These are phyloP conservation scores for Acacia crassicarpa DNA, from an alignment of 306 rosid genomes.

Conservation along the genomic window DNA sequence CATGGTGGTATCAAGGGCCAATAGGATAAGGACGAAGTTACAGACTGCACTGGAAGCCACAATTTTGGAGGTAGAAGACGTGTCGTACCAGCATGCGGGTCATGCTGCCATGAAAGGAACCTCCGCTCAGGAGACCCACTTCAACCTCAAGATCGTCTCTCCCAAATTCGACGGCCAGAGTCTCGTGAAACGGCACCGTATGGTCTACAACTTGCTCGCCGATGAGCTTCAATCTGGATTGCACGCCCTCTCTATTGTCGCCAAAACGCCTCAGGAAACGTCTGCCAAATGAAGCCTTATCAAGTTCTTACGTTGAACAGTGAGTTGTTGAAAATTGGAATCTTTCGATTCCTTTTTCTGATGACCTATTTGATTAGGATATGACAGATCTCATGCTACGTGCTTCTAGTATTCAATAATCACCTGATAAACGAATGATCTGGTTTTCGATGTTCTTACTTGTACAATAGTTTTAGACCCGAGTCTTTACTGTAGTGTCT, in stretches of 20 bases:
- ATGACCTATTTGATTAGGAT: background rate
- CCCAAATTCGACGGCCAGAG: constrained; percentile 71
- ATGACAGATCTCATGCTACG: background rate
- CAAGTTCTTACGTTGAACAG: background rate
- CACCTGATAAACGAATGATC: background rate
- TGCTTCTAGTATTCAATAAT: background rate
- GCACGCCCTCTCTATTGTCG: constrained; percentile 65
- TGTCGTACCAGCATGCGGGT: constrained; percentile 83
- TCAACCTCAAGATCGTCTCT: constrained; percentile 73
- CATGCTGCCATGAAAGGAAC: constrained; percentile 66
- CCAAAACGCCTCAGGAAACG: constrained; percentile 53
- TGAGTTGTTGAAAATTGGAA: constrained; percentile 5
- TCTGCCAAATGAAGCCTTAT: background rate
- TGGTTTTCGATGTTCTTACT: background rate
- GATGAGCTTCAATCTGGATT: constrained; percentile 66
- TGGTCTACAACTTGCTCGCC: constrained; percentile 57
- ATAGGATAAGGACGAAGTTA: constrained; percentile 62
- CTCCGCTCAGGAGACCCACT: constrained; percentile 66
- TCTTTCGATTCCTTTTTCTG: background rate
- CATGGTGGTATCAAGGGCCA: constrained; percentile 56
- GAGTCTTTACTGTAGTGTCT: background rate
- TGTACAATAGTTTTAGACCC: background rate
- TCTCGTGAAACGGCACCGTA: constrained; percentile 67
- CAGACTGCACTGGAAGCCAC: constrained; percentile 73
- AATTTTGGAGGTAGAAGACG: constrained; percentile 77